phyloP scores from a whole-genome alignment of 139 green algal genomes.

The Picocystis salinarum region DNA sequence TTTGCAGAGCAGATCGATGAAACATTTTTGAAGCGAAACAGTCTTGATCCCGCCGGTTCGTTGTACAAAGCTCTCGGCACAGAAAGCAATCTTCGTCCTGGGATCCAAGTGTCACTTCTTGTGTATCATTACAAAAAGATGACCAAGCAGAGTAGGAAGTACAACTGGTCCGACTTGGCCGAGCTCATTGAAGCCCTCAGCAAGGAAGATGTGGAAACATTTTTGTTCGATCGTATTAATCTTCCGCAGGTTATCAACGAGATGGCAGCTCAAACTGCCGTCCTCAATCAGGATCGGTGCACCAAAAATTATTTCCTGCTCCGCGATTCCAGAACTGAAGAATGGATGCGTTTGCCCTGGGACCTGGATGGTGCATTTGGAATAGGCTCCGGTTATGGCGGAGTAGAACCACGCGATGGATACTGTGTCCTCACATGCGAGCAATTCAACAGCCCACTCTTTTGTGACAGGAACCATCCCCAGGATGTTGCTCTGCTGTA shows the following conservation, averaged over 20 bases:
- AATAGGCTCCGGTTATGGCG: constrained; percentile 38
- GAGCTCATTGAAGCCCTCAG: constrained; percentile 33
- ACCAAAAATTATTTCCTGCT: constrained; percentile 84
- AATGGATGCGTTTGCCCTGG: constrained; percentile 58
- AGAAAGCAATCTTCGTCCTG: too few species aligned
- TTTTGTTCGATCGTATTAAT: constrained; percentile 49
- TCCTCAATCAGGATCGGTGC: constrained; percentile 74
- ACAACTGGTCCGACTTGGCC: constrained; percentile 29
- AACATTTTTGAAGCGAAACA: constrained; percentile 24
- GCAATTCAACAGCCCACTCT: constrained; percentile 71
- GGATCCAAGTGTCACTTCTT: too few species aligned
- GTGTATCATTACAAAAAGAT: constrained; percentile 4
- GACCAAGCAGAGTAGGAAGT: too few species aligned
- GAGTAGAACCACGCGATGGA: constrained; percentile 26
- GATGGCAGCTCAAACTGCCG: constrained; percentile 47
- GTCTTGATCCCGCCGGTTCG: constrained; percentile 11
- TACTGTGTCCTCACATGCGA: constrained; percentile 57
- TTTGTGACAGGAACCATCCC: constrained; percentile 58
- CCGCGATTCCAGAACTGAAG: constrained; percentile 19
- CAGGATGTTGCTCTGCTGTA: too few species aligned
- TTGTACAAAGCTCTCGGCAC: constrained; percentile 38
- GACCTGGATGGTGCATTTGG: constrained; percentile 50
- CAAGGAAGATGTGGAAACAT: constrained; percentile 23
- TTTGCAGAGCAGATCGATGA: constrained; percentile 39
- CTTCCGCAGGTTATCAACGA: constrained; percentile 52